Base-by-base conservation (phyloP, 768 basidiomycete genomes). In the Phaffia australis region DNA sequence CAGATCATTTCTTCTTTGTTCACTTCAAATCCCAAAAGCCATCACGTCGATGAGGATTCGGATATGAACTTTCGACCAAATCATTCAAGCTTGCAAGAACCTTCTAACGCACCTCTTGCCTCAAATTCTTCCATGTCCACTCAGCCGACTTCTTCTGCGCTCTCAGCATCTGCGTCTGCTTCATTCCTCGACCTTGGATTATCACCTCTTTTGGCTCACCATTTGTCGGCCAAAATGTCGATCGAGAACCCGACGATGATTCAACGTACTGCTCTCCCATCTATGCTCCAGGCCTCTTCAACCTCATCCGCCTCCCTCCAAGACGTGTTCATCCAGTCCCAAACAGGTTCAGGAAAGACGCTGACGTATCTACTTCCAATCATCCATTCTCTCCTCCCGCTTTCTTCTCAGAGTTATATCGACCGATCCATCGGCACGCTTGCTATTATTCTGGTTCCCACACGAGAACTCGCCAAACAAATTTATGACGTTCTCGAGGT, bases 401-500 rank as follows among this genome's bases (percentile, higher is more conserved):
- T 97, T 59, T 87, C 89, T 64, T 83, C 85, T 16, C 81, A 85
- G n/a, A 92, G 90, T 4, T 94, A 88, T 73, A 94, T 97, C 71
- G 91, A 94, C 76, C 84, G 94, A 48, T 88, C 87, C 0, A 88
- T 98, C 72, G 94, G 94, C 30, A 97, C 94, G 1, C 81, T 98
- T 23, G 92, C 93, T 1, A 83, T 97, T 64, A 88, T 97, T 69
- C 88, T 98, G 64, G 91, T 88, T 1, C 94, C 94, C 1, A 97
- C 94, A 3, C 84, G 93, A 61, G 95, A 98, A 77, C 82, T 98
- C 18, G 95, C 94, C 1, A 89, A 90, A 73, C 95, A 99, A 74
- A 97, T 97, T 62, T 90, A 87, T 11, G 90, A 95, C 72, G 93
- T 98, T n/a, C 81, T 97, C 16, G 89, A 91, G 70, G 79, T 81